phyloP scores from a whole-genome alignment of 208 protist species.

The Lotmaria passim region DNA sequence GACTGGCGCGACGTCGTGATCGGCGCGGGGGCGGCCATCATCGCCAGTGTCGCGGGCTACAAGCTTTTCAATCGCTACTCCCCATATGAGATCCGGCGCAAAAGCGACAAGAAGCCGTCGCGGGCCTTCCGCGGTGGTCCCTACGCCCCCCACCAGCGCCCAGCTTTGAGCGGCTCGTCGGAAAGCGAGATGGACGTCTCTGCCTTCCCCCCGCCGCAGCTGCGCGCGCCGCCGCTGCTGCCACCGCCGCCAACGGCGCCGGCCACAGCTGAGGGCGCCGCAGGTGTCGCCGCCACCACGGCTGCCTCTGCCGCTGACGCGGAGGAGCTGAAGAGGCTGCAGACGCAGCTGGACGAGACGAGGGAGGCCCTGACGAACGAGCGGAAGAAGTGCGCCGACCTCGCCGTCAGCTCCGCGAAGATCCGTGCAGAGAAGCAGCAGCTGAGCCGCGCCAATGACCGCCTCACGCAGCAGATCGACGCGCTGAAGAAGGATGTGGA shows the following conservation, averaged over 20 bases:
- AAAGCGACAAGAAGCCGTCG: conserved; percentile 43
- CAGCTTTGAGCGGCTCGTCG: conserved; percentile 16
- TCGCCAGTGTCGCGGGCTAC: conserved; percentile 51
- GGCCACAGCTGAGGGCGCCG: conserved; percentile 3
- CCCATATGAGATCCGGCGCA: conserved; percentile 82
- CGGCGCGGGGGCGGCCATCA: conserved; percentile 57
- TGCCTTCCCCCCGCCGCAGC: conserved; percentile 10
- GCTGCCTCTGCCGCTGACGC: conserved; percentile 11
- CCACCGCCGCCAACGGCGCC: conserved; percentile 31
- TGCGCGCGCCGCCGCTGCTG: conserved; percentile 16
- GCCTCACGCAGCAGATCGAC: conserved; percentile 54
- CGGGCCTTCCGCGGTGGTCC: conserved; percentile 7
- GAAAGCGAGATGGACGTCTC: conserved; percentile 35
- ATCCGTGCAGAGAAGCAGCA: conserved; percentile 58
- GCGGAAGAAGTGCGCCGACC: conserved; percentile 65
- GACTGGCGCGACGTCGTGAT: conserved; percentile 89
- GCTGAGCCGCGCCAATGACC: conserved; percentile 61
- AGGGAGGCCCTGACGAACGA: conserved; percentile 74
- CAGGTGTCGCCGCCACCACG: conserved; percentile 3
- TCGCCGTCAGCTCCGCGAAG: conserved; percentile 66
- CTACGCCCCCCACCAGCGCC: conserved; percentile 2
- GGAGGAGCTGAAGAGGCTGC: conserved; percentile 54
- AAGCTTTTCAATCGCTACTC: conserved; percentile 82
- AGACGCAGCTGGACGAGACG: conserved; percentile 62
- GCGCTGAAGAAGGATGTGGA: conserved; percentile 44